Percentiles rank a stretch among this genome's conserved stretches.
Conservation (phyloP, 306 rosid species). For the Herpetospermum pedunculosum region DNA sequence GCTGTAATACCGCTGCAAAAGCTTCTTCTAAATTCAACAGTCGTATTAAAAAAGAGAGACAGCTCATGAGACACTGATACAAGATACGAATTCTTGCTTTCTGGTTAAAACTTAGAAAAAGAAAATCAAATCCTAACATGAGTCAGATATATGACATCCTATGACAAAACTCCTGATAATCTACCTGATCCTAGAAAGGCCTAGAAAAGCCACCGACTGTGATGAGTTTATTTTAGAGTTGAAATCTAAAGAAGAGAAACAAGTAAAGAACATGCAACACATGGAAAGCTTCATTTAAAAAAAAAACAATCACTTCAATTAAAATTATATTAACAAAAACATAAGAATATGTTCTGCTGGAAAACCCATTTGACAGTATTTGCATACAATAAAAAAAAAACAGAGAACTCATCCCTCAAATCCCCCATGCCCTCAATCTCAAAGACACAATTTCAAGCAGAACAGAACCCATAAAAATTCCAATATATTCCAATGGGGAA, state of each 20-base stretch:
- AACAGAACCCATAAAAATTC: background rate
- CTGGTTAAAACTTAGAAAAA: background rate
- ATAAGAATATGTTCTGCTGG: background rate
- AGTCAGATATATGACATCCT: background rate
- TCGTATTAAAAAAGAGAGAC: background rate
- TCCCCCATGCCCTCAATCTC: background rate
- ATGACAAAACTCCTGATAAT: background rate
- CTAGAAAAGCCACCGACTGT: background rate
- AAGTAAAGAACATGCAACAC: background rate
- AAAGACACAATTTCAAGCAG: background rate
- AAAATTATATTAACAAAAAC: background rate
- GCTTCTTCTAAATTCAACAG: background rate
- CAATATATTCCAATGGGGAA: background rate
- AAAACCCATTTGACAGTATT: background rate
- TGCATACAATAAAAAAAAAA: background rate
- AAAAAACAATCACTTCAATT: background rate
- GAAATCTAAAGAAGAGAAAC: background rate
- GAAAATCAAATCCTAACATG: background rate
- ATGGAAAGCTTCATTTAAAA: background rate
- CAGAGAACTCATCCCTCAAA: background rate
- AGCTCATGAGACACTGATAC: background rate
- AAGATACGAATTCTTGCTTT: background rate
- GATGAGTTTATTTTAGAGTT: background rate
- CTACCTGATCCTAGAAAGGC: background rate
- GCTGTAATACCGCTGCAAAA: background rate